Base-by-base conservation (phyloP, 2,329 filamentous ascomycete species). In the Apiospora marii region DNA sequence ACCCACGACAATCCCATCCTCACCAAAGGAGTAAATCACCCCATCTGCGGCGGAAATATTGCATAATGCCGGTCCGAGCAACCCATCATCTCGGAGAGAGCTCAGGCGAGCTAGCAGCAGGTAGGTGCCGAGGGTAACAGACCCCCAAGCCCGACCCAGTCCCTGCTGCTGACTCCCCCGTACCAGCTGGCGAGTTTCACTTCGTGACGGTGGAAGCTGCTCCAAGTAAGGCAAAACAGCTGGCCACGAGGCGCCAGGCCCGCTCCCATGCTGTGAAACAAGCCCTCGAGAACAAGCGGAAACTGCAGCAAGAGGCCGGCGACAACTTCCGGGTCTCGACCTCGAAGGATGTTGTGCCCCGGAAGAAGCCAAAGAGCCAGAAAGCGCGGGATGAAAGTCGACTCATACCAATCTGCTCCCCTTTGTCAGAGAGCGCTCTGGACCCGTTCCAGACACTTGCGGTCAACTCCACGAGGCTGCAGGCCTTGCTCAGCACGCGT, bases 231-330 rank as follows among this genome's bases (percentile, higher is more conserved):
- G 67, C 72, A 22, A 76, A 73, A 24, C 75, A 79, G 43, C 72
- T 24, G 10, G 74, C 22, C 24, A 70, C 72, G 30, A 79, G 73
- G 68, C 79, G 78, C 37, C 72, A 75, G 48, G 79, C 78, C 27
- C 77, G 78, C 46, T 81, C 80, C 2, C 79, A 81, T 77, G 80
- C 79, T 68, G 76, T 81, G 64, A 74, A 73, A 68, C 77, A 73
- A 48, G 80, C 73, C 12, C 76, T 81, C 4, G 71, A 76, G 58
- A 76, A 72, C 24, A 80, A 82, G 75, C 77, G 80, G 73, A 79
- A 75, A 70, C 71, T 74, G 19, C 76, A 79, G 74, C 75, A 78
- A 74, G 70, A 77, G 30, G 75, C 74, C 48, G 74, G 74, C 16
- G 16, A 75, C 16, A 79, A 81, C 67, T 81, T 81, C 71, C 76